These are phyloP conservation scores for Fagopyrum esculentum DNA, from an alignment of 148 eudicot species.

Conservation along the genomic window DNA sequence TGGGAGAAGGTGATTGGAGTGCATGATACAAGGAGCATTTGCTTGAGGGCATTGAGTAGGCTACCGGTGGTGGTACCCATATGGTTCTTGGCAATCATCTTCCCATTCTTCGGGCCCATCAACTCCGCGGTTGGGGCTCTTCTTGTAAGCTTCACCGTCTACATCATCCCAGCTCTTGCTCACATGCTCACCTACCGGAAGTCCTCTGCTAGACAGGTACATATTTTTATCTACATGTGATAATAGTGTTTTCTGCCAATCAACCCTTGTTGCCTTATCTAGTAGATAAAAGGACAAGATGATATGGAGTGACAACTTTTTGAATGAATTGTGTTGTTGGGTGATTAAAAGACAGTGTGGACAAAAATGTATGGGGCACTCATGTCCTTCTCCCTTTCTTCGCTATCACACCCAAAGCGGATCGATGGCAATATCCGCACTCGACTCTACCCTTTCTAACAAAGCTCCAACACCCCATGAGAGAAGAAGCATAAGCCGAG, in stretches of 20 bases:
- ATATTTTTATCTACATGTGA: not conserved
- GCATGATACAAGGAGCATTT: constrained; percentile 82
- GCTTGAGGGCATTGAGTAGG: constrained; percentile 68
- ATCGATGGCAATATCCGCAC: not conserved
- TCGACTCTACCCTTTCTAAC: not conserved
- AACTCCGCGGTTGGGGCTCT: constrained; percentile 92
- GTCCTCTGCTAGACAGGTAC: constrained; percentile 75
- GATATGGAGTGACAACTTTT: not conserved
- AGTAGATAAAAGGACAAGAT: not conserved
- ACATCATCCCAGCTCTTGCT: constrained; percentile 77
- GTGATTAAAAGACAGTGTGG: not conserved
- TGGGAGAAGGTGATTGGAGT: constrained; percentile 84
- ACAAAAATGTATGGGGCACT: not conserved
- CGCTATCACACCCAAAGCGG: not conserved
- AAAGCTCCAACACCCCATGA: not conserved
- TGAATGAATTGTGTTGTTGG: not conserved
- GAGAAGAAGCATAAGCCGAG: not conserved
- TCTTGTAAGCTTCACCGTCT: constrained; percentile 87
- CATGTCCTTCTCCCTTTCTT: not conserved
- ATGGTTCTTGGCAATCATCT: constrained; percentile 86
- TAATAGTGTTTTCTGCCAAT: not conserved
- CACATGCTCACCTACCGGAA: constrained; percentile 83
- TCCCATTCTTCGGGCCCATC: constrained; percentile 82
- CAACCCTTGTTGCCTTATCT: not conserved
- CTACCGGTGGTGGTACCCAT: constrained; percentile 85